Conservation (phyloP, 2,329 filamentous ascomycete genomes). For the Xylariales sp. region DNA sequence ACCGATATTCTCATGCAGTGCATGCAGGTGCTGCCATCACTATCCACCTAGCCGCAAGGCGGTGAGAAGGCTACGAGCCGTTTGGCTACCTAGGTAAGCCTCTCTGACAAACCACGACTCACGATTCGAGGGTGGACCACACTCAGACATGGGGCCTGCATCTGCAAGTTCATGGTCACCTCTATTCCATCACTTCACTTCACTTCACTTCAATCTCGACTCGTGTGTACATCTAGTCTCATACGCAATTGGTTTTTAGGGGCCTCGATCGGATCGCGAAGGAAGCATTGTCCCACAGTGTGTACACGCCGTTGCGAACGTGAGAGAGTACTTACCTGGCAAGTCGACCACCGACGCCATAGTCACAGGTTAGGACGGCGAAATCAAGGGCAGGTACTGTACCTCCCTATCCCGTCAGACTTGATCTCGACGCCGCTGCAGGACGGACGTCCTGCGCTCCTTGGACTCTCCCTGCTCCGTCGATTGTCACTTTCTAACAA, state of each 20-base stretch:
- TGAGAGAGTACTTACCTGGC: no score
- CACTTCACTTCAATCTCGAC: neutral
- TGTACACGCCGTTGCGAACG: no score
- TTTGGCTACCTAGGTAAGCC: constrained; percentile 27
- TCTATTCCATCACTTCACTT: neutral
- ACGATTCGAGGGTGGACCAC: constrained; percentile 15
- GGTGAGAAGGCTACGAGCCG: constrained; percentile 32
- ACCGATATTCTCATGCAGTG: constrained; percentile 13
- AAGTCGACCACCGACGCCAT: no score
- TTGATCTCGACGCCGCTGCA: constrained; percentile 8
- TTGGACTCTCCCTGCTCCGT: neutral
- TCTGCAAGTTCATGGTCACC: constrained; percentile 3
- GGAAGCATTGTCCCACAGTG: no score
- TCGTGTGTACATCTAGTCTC: neutral
- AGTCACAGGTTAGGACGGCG: no score
- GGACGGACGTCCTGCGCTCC: constrained; percentile 6
- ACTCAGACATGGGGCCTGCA: constrained; percentile 5
- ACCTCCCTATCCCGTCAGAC: no score
- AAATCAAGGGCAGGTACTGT: no score
- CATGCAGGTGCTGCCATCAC: constrained; percentile 27
- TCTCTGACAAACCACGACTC: constrained; percentile 21
- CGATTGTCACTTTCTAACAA: constrained; percentile 1
- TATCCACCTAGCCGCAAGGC: constrained; percentile 25
- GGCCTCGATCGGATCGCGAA: no score
- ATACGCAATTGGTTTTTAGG: no score